Base-by-base conservation (phyloP, 2,329 filamentous ascomycete genomes). In the Cylindrodendrum hubeiense region DNA sequence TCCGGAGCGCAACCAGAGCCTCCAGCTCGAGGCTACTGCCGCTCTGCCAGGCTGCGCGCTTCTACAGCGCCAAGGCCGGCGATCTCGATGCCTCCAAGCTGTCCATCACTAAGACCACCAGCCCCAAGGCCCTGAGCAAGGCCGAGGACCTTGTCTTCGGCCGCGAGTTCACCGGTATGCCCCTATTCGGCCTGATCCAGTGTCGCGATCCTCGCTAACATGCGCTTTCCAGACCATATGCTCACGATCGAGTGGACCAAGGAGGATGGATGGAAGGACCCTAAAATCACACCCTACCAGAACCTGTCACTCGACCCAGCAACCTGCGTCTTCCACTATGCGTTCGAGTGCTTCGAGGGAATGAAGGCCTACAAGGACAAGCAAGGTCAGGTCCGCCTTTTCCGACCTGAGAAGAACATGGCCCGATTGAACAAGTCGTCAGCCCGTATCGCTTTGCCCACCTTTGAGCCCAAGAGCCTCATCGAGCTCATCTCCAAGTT, bases 361-460 rank as follows among this genome's bases (percentile, higher is more conserved):
- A 97, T 98, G 94, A 99, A 99, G 86, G 96, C 96, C 65, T 99
- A 99, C 87, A 97, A 95, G 82, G 94, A 97, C 83, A 89, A 87
- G 75, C 79, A 89, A 46, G 93, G 93, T 73, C 84, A 90, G 65
- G 89, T 97, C 72, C 91, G 95, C 60, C 86, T 99, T 59, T 99
- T 99, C 87, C 90, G 96, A 34, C 96, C 96, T 2, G 92, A 97
- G 79, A 96, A 90, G 87, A 99, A 99, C 86, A 98, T 98, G 95
- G 90, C 86, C 69, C 92, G 96, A 66, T 83, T 99, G 81, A 99
- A 98, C 86, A 93, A 92, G 80, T 98, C 95, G 3, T 89, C 93
- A 52, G 89, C 93, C 41, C 93, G 96, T 71, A 98, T 99, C 82
- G 95, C 96, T 13, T 86, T 99, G 69, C 96, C 96, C 44, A 97